Percentiles rank a stretch among this genome's conserved stretches.
These are phyloP conservation scores for Eustoma russellianum DNA, from an alignment of 257 asterid genomes.

Conservation along the genomic window DNA sequence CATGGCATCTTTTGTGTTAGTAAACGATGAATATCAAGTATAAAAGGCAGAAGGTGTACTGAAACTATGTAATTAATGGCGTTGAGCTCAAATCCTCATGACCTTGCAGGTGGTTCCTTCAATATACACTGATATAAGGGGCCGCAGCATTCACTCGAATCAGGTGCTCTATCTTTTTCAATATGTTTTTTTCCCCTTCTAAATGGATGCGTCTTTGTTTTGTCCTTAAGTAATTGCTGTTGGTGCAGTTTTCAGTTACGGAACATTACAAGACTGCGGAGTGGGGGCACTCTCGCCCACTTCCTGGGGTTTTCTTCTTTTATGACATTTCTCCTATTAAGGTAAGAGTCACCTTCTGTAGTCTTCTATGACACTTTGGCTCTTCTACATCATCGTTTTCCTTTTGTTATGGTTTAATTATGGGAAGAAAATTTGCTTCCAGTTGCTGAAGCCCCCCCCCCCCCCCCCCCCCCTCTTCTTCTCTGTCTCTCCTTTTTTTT, in stretches of 20 bases:
- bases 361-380: too few relatives aligned
- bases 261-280: conserved; percentile 76
- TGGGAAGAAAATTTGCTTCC: too few relatives aligned
- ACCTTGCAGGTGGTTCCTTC: conserved; percentile 95
- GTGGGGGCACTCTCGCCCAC: conserved; percentile 42
- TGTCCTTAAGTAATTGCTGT: conserved; percentile 7
- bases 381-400: too few relatives aligned
- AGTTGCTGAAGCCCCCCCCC: too few relatives aligned
- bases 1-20: background rate
- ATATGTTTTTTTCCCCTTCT: conserved; percentile 4
- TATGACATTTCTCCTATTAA: conserved; percentile 95
- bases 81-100: conserved; percentile 7
- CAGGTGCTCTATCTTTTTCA: conserved; percentile 44
- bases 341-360: conserved; percentile 26
- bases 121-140: conserved; percentile 57
- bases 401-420: too few relatives aligned
- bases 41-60: conserved; percentile 6
- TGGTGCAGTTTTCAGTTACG: conserved; percentile 88
- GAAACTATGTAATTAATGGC: conserved; percentile 6
- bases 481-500: background rate
- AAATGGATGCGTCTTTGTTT: background rate
- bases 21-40: background rate
- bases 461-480: too few relatives aligned
- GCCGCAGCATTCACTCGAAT: conserved; percentile 70
- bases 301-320: conserved; percentile 88